phyloP scores from a whole-genome alignment of 192 early-diverging fungal genomes.

The Linnemannia hyalina region DNA sequence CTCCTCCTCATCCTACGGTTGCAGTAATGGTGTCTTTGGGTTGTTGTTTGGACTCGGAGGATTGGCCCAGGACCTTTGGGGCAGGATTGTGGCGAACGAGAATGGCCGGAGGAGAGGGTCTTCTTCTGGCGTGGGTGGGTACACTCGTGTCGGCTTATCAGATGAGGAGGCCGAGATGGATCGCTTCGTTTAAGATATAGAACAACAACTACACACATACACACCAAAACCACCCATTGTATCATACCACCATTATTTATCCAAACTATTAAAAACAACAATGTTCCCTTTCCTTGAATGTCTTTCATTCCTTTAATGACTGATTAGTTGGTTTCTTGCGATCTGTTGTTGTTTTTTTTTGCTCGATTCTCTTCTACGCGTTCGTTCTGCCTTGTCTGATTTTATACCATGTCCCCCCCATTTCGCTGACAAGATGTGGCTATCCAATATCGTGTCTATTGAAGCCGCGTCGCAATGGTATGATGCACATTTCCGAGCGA shows the following conservation, averaged over 20 bases:
- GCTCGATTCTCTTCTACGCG: neutral
- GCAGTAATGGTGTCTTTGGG: slow-evolving; percentile 56
- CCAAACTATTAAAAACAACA: too few species aligned
- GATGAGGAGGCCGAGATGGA: slow-evolving; percentile 38
- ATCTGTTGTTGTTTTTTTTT: neutral
- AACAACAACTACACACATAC: too few species aligned
- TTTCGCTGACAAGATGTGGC: too few species aligned
- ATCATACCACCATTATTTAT: too few species aligned
- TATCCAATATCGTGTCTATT: too few species aligned
- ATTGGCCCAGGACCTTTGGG: slow-evolving; percentile 23
- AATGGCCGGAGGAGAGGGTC: neutral
- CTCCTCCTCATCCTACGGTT: neutral
- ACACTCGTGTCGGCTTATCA: slow-evolving; percentile 23
- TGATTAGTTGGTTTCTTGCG: too few species aligned
- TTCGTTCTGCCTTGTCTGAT: too few species aligned
- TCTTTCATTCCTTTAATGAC: too few species aligned
- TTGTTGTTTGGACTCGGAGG: slow-evolving; percentile 4
- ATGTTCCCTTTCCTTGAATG: too few species aligned
- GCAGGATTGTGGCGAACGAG: slow-evolving; percentile 12
- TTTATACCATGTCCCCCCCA: neutral
- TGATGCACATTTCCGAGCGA: too few species aligned
- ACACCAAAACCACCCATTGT: too few species aligned
- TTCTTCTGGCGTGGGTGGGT: neutral
- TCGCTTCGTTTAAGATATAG: slow-evolving; percentile 24
- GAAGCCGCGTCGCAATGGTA: too few species aligned